Conservation (phyloP, 768 basidiomycete genomes). For the Hydnomerulius pinastri region DNA sequence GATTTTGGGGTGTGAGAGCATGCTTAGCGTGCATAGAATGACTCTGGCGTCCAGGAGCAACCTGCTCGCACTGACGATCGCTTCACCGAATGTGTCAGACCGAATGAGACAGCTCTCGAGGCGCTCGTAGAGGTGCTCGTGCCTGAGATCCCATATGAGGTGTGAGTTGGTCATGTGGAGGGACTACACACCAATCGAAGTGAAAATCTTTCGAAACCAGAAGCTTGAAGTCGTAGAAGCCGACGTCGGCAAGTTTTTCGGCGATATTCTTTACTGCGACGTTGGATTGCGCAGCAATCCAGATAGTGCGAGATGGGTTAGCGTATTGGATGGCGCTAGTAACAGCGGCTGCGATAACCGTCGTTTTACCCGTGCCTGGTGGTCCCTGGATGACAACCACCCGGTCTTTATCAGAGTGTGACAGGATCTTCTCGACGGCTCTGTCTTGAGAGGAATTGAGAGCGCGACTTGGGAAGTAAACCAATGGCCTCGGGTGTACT, state of each 20-base stretch:
- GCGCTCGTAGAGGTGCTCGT: constrained; percentile 48
- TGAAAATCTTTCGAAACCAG: constrained; percentile 51
- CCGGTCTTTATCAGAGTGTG: constrained; percentile 18
- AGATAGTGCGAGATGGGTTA: constrained; percentile 25
- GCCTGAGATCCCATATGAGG: constrained; percentile 34
- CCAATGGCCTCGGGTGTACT: background rate
- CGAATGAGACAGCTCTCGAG: constrained; percentile 38
- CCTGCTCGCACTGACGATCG: constrained; percentile 17
- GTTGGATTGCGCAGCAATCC: constrained; percentile 50
- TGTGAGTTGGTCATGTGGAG: background rate
- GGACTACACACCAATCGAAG: constrained; percentile 40
- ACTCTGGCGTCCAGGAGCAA: constrained; percentile 34
- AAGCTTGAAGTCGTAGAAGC: constrained; percentile 37
- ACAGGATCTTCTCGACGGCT: constrained; percentile 35
- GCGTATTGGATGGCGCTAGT: constrained; percentile 20
- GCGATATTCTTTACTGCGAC: constrained; percentile 58
- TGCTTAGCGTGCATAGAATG: constrained; percentile 50
- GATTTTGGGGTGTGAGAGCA: constrained; percentile 37
- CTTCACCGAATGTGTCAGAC: constrained; percentile 31
- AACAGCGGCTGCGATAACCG: constrained; percentile 41
- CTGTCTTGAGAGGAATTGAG: constrained; percentile 30
- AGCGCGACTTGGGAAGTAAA: background rate
- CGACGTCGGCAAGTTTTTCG: constrained; percentile 39
- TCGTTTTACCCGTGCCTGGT: constrained; percentile 48
- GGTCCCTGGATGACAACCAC: constrained; percentile 36